Evolutionary conservation across 2,329 filamentous ascomycete species (phyloP), one percentile per base, ranked within the genome.

Genomic region (Blastomyces emzantsi): DNA sequence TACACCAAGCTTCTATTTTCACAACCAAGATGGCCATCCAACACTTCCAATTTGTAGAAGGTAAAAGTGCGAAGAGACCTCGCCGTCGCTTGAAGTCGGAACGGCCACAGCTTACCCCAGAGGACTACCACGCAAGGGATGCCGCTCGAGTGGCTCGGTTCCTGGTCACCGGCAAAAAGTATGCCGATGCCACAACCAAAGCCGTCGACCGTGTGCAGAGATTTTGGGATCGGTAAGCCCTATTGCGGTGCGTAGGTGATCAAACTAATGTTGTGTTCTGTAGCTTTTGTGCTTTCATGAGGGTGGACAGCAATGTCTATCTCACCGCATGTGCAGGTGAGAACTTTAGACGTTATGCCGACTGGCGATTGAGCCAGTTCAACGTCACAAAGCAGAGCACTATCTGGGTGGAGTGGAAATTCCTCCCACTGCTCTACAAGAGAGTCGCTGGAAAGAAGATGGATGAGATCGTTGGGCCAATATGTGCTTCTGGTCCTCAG

Each of bases 401-500:
- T 5, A 62, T 62, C 43, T 62, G 61, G 61, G 52, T 62, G 22
- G 61, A 62, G 57, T 62, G 52, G 61, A 63, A 63, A 63, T 63
- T 63, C 49, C 62, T 63, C 49, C 56, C 25, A 63, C 55, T 63
- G 56, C 30, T 30, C 30, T 30, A 30, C 30, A 30, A 30, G 30
- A 30, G 30, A 30, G 30, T 30, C 30, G 30, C 56, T 41, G 39
- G 39, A 41, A 41, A 41, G 39, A 41, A 41, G 39, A 5, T 41
- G 39, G 39, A 41, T 41, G 39, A 41, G 39, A 15, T 41, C 39
- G 39, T 41, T 41, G 39, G 43, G 43, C 43, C 43, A 45, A 45
- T 45, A 45, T 45, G 3, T 45, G 41, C 43, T 45, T 45, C 43
- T 45, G 43, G 17, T 45, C 19, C 43, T n/a, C 19, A n/a, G 19